A percentile compares a stretch with the other conserved stretches of the same genome.
These are phyloP conservation scores for Kazachstania africana DNA, from an alignment of 805 yeast genomes.

Conservation along the genomic window DNA sequence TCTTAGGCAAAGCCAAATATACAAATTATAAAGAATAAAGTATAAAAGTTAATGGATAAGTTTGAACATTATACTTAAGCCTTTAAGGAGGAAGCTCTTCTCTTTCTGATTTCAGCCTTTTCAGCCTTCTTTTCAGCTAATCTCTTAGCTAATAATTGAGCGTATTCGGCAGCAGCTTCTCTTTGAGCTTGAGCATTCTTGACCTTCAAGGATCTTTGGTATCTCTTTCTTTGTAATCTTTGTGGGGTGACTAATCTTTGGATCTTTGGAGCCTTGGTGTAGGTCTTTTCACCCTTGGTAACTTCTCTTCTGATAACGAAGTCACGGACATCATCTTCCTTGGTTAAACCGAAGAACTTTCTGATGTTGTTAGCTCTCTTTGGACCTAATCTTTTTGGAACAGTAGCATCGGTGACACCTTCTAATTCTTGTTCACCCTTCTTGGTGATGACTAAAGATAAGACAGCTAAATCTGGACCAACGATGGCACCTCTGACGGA, in stretches of 20 bases:
- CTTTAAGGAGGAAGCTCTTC: slow-evolving; percentile 98
- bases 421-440: slow-evolving; percentile 94
- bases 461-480: slow-evolving; percentile 91
- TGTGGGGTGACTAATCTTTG: slow-evolving; percentile 99
- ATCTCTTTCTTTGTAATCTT: slow-evolving; percentile 98
- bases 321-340: slow-evolving; percentile 44
- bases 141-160: slow-evolving; percentile 96
- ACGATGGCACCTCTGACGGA: slow-evolving; percentile 99
- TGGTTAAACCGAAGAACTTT: slow-evolving; percentile 87
- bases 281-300: slow-evolving; percentile 94
- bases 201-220: slow-evolving; percentile 83
- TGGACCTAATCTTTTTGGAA: slow-evolving; percentile 99
- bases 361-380: slow-evolving; percentile 99
- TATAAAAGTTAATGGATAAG: slow-evolving; percentile 5
- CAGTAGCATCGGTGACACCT: slow-evolving; percentile 89
- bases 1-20: slow-evolving; percentile 9
- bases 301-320: slow-evolving; percentile 98
- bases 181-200: slow-evolving; percentile 97
- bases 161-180: slow-evolving; percentile 99
- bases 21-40: slow-evolving; percentile 11
- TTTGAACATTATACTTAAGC: slow-evolving; percentile 37
- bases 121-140: slow-evolving; percentile 97
- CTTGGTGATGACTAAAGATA: slow-evolving; percentile 87
- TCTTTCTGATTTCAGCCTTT: slow-evolving; percentile 97
- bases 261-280: slow-evolving; percentile 99